Evolutionary conservation across 495 filamentous ascomycete species (phyloP).

Genomic region (Trichoderma asperelloides): DNA sequence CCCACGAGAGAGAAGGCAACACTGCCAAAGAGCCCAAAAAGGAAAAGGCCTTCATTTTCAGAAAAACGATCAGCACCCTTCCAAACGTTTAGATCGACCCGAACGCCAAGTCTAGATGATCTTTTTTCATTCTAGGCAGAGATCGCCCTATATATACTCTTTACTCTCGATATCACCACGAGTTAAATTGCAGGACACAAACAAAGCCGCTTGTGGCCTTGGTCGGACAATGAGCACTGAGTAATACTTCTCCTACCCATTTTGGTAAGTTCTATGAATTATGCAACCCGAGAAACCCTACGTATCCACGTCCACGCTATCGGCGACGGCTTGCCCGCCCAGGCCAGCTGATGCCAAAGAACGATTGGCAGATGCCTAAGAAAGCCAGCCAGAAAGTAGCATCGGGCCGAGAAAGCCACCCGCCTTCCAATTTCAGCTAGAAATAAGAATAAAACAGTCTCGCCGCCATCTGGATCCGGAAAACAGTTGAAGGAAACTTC

Average conservation of each 20-base stretch:
- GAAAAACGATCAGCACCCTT: not conserved
- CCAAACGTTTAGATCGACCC: not conserved
- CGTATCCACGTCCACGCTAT: not conserved
- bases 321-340: not conserved
- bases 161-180: not conserved
- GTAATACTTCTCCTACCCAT: not conserved
- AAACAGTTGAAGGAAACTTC: not conserved
- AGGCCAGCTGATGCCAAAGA: not conserved
- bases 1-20: not conserved
- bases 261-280: not conserved
- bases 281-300: not conserved
- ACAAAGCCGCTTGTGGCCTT: not conserved
- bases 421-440: slow-evolving; percentile 4
- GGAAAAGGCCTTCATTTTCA: slow-evolving; percentile 2
- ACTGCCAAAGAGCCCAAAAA: not conserved
- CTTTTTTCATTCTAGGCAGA: not conserved
- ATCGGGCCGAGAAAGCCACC: slow-evolving; percentile 7
- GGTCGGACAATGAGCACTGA: not conserved
- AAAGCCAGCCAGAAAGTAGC: not conserved
- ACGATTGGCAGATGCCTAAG: not conserved
- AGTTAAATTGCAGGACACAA: not conserved
- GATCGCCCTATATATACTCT: slow-evolving; percentile 5
- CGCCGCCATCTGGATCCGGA: not conserved
- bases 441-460: not conserved
- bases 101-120: not conserved